These are phyloP conservation scores for Ogataea nitratoaversa DNA, from an alignment of 805 yeast species.

Conservation along the genomic window DNA sequence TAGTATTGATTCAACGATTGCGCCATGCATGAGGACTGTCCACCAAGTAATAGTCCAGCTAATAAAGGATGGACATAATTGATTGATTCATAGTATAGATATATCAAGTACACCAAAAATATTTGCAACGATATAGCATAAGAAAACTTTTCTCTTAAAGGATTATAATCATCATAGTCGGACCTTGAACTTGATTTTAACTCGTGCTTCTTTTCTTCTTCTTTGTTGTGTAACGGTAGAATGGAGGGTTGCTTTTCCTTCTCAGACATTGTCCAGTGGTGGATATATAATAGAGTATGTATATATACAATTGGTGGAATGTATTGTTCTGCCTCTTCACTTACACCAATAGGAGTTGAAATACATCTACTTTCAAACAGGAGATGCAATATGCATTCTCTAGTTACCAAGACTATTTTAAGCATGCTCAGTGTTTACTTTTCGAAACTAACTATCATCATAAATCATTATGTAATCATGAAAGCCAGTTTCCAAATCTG, in stretches of 20 bases:
- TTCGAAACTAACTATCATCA: too few species aligned
- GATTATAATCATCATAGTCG: constrained; percentile 13
- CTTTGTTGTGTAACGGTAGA: constrained; percentile 14
- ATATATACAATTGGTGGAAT: too few species aligned
- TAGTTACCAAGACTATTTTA: too few species aligned
- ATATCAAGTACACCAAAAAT: constrained; percentile 20
- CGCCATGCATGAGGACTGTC: constrained; percentile 26
- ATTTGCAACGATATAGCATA: constrained; percentile 22
- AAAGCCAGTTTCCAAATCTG: too few species aligned
- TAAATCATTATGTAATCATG: not conserved
- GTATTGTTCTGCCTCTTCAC: too few species aligned
- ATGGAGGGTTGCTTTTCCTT: constrained; percentile 1
- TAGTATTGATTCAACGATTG: constrained; percentile 28
- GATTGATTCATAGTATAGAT: constrained; percentile 23
- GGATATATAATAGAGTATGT: too few species aligned
- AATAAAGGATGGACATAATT: constrained; percentile 22
- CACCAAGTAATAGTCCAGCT: constrained; percentile 25
- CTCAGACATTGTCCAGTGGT: too few species aligned
- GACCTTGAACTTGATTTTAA: not conserved
- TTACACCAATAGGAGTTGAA: too few species aligned
- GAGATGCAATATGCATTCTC: too few species aligned
- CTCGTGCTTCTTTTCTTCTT: constrained; percentile 10
- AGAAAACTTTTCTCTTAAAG: constrained; percentile 21
- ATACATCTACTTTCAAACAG: too few species aligned
- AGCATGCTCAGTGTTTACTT: too few species aligned